Base-by-base conservation (phyloP, 768 basidiomycete genomes). In the Panaeolus cyanescens region DNA sequence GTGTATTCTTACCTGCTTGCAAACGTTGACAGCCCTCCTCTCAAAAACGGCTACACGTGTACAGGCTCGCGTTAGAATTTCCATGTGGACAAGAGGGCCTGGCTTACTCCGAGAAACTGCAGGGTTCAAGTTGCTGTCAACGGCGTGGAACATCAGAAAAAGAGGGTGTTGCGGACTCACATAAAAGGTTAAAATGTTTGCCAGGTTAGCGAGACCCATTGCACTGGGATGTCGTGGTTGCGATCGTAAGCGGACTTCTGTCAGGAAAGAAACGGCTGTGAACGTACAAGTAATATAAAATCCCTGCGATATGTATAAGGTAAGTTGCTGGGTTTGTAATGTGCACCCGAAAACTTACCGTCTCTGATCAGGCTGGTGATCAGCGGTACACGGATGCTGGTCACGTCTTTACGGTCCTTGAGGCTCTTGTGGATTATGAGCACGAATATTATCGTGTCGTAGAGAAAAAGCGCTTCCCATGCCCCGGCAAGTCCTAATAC, bases 271-370 rank as follows among this genome's bases (percentile, higher is more conserved):
- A 20, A 22, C 10, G n/a, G n/a, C 13, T 37, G 17, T 31, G 28
- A 4, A 63, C 83, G 72, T 62, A 86, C 85, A 77, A 82, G 63
- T 83, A 86, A 66, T 85, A 87, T 22, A 86, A 67, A 1, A 83
- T 80, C 57, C 85, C 85, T 85, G 56, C 4, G 12, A 59, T 2
- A 20, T 28, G 12, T 19, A 36, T 42, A 19, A 31, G 19, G 45
- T 30, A 60, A 55, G 12, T 53, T 56, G 6, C n/a, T 31, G 20
- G 53, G 10, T 15, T 54, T 40, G 28, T 3, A 55, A 28, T 17
- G 40, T 32, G 22, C 34, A 45, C 22, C 25, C 22, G 19, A 33
- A 25, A 22, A 74, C 79, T 60, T 60, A 84, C 85, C 84, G 65
- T 86, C 84, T 63, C 83, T 74, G 25, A 80, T 68, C 8, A 86